phyloP scores from a whole-genome alignment of 495 filamentous ascomycete genomes.

The Hyaloscypha hepaticicola region DNA sequence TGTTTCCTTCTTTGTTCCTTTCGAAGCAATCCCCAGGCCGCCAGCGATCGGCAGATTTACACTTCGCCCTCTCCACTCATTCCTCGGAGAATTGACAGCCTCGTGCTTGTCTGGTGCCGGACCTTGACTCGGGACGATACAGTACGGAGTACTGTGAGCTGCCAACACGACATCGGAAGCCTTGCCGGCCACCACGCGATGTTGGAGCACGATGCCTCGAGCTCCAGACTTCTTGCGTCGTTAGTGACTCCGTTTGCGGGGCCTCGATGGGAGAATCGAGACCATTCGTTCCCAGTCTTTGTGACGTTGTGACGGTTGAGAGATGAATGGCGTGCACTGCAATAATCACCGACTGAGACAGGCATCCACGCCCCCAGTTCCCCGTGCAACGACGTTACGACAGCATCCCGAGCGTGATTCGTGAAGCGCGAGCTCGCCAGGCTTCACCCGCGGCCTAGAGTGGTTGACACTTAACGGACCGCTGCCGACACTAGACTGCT shows the following conservation, averaged over 20 bases:
- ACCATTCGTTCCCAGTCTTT: not conserved
- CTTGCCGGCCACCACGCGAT: not conserved
- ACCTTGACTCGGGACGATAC: not conserved
- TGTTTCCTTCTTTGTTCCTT: not conserved
- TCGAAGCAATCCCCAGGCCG: not conserved
- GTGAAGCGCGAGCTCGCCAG: not conserved
- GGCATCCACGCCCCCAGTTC: not conserved
- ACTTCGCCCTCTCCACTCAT: not conserved
- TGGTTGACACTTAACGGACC: conserved; percentile 3
- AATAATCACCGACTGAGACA: conserved; percentile 18
- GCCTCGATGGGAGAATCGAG: not conserved
- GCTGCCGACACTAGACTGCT: not conserved
- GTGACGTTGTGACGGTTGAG: no score
- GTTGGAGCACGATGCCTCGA: no score
- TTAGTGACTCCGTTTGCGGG: not conserved
- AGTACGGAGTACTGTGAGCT: not conserved
- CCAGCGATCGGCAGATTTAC: not conserved
- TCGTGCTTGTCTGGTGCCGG: not conserved
- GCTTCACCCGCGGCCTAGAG: not conserved
- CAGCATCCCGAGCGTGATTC: not conserved
- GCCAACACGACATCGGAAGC: not conserved
- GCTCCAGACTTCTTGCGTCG: not conserved
- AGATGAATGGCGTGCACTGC: not conserved
- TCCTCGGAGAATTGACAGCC: not conserved
- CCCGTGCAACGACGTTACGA: no score